Evolutionary conservation across 768 basidiomycete species (phyloP), one percentile per base, ranked within the genome.

Genomic region (Boletus pseudopeckii): DNA sequence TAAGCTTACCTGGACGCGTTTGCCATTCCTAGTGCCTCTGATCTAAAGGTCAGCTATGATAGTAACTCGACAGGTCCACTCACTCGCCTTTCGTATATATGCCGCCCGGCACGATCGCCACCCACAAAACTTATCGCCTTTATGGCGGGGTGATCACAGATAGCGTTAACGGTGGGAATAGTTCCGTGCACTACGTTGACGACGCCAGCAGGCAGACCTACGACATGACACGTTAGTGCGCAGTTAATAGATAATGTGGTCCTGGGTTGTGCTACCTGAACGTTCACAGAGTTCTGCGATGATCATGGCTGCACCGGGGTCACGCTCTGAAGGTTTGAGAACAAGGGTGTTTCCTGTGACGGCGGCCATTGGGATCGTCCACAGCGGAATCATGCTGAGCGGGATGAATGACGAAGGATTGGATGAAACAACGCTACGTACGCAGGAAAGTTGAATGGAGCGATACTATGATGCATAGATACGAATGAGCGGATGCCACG

Each of bases 81-180:
- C 42, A 56, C 69, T 59, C 60, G 81, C 89, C 92, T 78, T 63
- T 95, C 83, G 63, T 92, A 98, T 55, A 99, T 99, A 62, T 98
- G 92, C 61, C 84, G 87, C 33, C 96, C 96, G 4, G 96, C 96
- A 26, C 80, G 79, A 69, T 99, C 92, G 26, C 92, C 92, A 15
- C 96, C 96, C 8, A 99, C 96, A 64, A 99, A 98, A 58, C 91
- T 92, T 65, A 98, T 94, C 5, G 96, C 96, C 66, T 84, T 93
- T 75, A 99, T 92, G 4, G 78, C 74, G 4, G 93, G 88, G 65
- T 94, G 83, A 66, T 98, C 94, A 68, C 94, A 98, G 48, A 99
- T 93, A 13, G 86, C 81, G 62, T 98, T 96, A 44, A 99, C 96
- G 2, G 92, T 93, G 1, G 86, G 83, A 28, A 88, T 84, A 8